A percentile compares a stretch with the other conserved stretches of the same genome.
Conservation (phyloP, 176 grass and related monocot genomes). For the Musa acuminata region DNA sequence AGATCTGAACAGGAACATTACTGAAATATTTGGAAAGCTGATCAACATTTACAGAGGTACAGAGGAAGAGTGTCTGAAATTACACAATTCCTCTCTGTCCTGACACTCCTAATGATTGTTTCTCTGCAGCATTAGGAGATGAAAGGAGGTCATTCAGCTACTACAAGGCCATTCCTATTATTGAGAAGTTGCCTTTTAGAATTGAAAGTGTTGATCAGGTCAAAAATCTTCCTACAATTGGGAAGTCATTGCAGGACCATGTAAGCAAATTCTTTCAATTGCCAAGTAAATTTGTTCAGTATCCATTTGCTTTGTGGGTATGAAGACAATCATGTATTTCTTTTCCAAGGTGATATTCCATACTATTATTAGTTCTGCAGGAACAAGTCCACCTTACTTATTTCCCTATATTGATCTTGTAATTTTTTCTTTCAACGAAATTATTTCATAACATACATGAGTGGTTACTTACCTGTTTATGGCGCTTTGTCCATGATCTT, state of each 20-base stretch:
- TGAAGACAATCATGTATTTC: not conserved
- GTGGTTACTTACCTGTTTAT: too few species aligned
- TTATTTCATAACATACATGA: not conserved
- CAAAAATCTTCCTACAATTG: conserved; percentile 74
- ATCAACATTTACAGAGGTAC: conserved; percentile 85
- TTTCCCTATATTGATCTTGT: not conserved
- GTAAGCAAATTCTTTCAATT: conserved; percentile 35
- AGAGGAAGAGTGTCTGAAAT: not conserved
- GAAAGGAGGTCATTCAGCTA: conserved; percentile 96
- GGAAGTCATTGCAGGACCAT: conserved; percentile 90
- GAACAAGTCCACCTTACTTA: not conserved
- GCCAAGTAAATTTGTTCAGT: not conserved
- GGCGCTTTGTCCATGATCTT: too few species aligned
- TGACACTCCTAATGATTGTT: conserved; percentile 8
- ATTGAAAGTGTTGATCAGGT: conserved; percentile 80
- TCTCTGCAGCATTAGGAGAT: conserved; percentile 74
- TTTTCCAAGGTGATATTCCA: not conserved
- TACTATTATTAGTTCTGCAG: not conserved
- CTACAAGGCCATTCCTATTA: conserved; percentile 84
- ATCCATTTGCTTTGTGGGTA: conserved; percentile 1
- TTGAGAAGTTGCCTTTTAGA: conserved; percentile 88
- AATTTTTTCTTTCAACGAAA: not conserved
- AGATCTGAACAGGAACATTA: conserved; percentile 74
- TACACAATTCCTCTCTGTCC: not conserved
- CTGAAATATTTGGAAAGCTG: conserved; percentile 84